Percentiles rank a stretch among this genome's conserved stretches.
Conservation (phyloP, 768 basidiomycete species). For the Pisolithus sp. region DNA sequence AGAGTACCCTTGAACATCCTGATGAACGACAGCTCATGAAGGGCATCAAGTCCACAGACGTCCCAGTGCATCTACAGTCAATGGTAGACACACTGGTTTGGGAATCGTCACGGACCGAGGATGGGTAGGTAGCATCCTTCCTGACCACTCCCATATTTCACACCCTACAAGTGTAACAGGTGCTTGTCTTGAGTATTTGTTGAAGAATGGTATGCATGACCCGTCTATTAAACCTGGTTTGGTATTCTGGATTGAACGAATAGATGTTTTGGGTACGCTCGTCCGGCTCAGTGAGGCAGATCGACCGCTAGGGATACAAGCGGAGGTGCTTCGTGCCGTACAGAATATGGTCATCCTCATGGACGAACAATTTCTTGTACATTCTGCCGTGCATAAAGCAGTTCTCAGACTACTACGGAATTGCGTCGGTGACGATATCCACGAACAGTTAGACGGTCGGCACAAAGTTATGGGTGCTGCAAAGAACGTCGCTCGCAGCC, state of each 20-base stretch:
- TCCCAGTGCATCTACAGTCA: slow-evolving; percentile 65
- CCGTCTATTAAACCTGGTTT: neutral
- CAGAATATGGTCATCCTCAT: slow-evolving; percentile 89
- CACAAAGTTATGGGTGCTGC: slow-evolving; percentile 81
- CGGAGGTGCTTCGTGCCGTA: slow-evolving; percentile 78
- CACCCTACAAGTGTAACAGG: slow-evolving; percentile 63
- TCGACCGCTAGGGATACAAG: slow-evolving; percentile 84
- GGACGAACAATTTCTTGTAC: slow-evolving; percentile 90
- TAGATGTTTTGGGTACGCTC: slow-evolving; percentile 79
- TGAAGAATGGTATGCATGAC: slow-evolving; percentile 67
- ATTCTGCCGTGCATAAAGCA: slow-evolving; percentile 84
- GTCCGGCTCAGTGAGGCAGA: slow-evolving; percentile 83
- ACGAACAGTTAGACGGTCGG: slow-evolving; percentile 79
- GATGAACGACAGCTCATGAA: slow-evolving; percentile 82
- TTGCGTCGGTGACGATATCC: slow-evolving; percentile 88
- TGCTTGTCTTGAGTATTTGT: slow-evolving; percentile 81
- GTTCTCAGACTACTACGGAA: slow-evolving; percentile 78
- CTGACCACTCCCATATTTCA: slow-evolving; percentile 5
- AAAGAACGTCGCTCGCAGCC: slow-evolving; percentile 53
- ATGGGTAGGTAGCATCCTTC: slow-evolving; percentile 56
- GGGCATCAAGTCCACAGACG: slow-evolving; percentile 77
- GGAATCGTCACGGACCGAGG: slow-evolving; percentile 80
- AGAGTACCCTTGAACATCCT: slow-evolving; percentile 82
- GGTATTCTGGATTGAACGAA: neutral
- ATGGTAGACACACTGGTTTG: slow-evolving; percentile 84